Conservation (phyloP, 208 protist species). For the Leishmania tropica region DNA sequence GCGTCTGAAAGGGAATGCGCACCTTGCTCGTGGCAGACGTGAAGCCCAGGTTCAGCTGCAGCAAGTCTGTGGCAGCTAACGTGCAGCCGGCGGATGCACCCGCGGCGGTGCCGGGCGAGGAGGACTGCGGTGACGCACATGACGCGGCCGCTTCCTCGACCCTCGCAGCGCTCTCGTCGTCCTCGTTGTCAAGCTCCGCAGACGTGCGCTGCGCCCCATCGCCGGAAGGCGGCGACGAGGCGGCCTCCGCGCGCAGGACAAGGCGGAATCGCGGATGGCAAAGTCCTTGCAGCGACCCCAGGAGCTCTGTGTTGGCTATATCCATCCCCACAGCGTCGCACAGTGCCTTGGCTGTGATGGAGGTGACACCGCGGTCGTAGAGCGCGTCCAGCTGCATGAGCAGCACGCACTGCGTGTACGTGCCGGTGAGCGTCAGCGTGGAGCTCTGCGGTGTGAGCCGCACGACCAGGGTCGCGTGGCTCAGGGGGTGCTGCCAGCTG, state of each 20-base stretch:
- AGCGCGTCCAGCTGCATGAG: constrained; percentile 90
- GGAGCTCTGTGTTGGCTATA: constrained; percentile 48
- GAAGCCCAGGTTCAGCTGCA: constrained; percentile 55
- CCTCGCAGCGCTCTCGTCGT: background rate
- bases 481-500: constrained; percentile 90
- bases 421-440: constrained; percentile 81
- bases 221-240: background rate
- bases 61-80: constrained; percentile 30
- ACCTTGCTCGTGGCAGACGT: constrained; percentile 32
- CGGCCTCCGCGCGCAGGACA: constrained; percentile 30
- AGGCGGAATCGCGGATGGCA: constrained; percentile 54
- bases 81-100: background rate
- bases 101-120: background rate
- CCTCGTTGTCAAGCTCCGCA: constrained; percentile 3
- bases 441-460: constrained; percentile 32
- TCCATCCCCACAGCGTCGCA: constrained; percentile 69
- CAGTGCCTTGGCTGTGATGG: constrained; percentile 52
- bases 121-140: background rate
- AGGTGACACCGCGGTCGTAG: constrained; percentile 32
- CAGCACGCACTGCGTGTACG: constrained; percentile 91
- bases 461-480: constrained; percentile 66
- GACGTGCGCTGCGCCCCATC: background rate
- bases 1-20: constrained; percentile 43
- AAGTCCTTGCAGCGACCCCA: constrained; percentile 53
- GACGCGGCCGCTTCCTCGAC: background rate